Evolutionary conservation across 306 rosid species (phyloP).

Genomic region (Nissolia schottii): DNA sequence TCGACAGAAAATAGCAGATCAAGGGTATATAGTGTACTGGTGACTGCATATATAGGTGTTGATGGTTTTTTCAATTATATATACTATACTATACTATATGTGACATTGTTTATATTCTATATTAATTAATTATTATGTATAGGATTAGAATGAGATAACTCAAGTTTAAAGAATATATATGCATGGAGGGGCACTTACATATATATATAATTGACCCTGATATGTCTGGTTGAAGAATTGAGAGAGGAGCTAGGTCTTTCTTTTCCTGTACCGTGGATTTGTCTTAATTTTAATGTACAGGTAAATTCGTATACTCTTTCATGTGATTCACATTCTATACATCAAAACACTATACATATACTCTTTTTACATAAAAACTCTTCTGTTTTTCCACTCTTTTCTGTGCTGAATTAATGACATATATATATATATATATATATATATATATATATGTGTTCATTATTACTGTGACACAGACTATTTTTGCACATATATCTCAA

Average conservation of each 20-base stretch:
- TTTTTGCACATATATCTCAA: no score
- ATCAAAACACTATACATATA: not conserved
- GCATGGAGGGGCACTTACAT: not conserved
- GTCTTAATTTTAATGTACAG: constrained; percentile 25
- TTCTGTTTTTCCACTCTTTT: not conserved
- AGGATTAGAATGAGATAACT: constrained; percentile 5
- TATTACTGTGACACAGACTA: no score
- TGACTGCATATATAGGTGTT: constrained; percentile 11
- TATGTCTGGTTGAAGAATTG: constrained; percentile 14
- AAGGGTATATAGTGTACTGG: not conserved
- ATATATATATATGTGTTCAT: no score
- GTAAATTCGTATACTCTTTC: constrained; percentile 4
- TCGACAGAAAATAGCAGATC: constrained; percentile 42
- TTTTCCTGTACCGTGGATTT: constrained; percentile 3
- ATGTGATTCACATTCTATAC: not conserved
- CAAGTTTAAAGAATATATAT: not conserved
- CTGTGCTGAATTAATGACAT: not conserved
- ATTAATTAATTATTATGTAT: not conserved
- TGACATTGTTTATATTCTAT: constrained; percentile 1
- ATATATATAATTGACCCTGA: not conserved
- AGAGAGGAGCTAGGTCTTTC: not conserved
- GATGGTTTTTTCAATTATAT: constrained; percentile 2
- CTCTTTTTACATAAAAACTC: not conserved
- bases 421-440: not conserved
- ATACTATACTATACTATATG: no score